Evolutionary conservation across 1,284 basidiomycete species (phyloP).

Genomic region (Coniophora puteana): DNA sequence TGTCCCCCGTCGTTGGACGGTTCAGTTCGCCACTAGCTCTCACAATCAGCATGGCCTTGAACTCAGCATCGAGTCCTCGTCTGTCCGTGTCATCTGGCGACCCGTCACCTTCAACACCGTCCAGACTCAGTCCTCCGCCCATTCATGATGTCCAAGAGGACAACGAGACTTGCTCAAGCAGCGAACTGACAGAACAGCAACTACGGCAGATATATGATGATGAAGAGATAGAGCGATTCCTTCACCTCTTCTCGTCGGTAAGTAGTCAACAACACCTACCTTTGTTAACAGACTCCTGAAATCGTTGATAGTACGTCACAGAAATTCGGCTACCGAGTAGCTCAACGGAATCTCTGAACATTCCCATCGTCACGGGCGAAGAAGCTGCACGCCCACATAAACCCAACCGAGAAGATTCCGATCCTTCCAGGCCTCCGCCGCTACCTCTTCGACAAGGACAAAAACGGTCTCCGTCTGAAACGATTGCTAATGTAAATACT

Average conservation of each 20-base stretch:
- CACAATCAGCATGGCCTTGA: too few relatives aligned
- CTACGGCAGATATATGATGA: constrained; percentile 56
- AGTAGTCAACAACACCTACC: constrained; percentile 14
- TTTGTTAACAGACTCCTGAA: constrained; percentile 4
- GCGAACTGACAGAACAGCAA: constrained; percentile 31
- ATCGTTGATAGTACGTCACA: constrained; percentile 46
- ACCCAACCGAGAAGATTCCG: not conserved
- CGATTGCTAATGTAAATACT: constrained; percentile 37
- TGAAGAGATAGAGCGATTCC: constrained; percentile 59
- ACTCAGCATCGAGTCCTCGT: too few relatives aligned
- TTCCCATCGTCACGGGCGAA: too few relatives aligned
- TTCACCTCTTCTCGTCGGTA: constrained; percentile 55
- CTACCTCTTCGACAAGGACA: constrained; percentile 13
- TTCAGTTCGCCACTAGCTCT: too few relatives aligned
- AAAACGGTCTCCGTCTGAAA: constrained; percentile 29
- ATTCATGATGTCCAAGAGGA: too few relatives aligned
- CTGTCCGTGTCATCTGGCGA: too few relatives aligned
- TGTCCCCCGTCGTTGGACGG: too few relatives aligned
- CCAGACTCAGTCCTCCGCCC: too few relatives aligned
- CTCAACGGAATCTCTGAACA: too few relatives aligned
- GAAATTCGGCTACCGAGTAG: constrained; percentile 42
- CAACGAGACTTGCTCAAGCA: too few relatives aligned
- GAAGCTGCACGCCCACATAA: not conserved
- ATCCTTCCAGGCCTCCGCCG: not conserved
- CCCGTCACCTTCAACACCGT: too few relatives aligned